Evolutionary conservation across 139 green algal genomes (phyloP), one percentile per base, ranked within the genome.

Genomic region (Coccomyxa sp.): DNA sequence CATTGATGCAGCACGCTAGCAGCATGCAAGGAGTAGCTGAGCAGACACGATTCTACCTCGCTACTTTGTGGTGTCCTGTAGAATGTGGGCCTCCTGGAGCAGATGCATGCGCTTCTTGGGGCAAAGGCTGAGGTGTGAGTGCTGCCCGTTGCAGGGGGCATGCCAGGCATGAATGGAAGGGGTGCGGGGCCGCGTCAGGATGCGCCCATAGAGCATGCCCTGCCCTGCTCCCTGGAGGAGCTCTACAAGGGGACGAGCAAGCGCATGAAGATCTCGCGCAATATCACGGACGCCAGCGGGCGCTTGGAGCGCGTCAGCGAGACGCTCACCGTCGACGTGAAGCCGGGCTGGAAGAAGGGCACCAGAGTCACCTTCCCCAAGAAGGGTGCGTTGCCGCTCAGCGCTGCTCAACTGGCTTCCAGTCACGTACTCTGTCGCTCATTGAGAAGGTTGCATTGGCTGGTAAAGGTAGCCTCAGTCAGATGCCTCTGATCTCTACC

Each of bases 261-360:
- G 54, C 79, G 74, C 29, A 81, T 91, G 76, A 90, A 90, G 74
- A 86, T 92, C 64, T 79, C 70, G 18, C 64, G 83, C 34, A 85
- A 73, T 10, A 40, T 85, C 16, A 70, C 78, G n/a, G 82, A 86
- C 31, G 81, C 55, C 39, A 74, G 18, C 10, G 81, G 80, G 27
- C 40, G 73, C 68, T 74, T 70, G 36, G 76, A 70, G 44, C 68
- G 78, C 12, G 84, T 91, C 55, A 80, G 88, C 44, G 95, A 98
- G 85, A 93, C 97, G 8, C 68, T 99, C 41, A 90, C 91, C 70
- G 91, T 99, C 64, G 77, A 94, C 24, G 82, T 99, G 35, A 95
- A 94, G 87, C 92, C 95, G 0, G 95, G 95, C 0, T 99, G 94
- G 94, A 99, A 99, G 86, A 90, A 93, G 71, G 95, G 95, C 10